Evolutionary conservation across 139 green algal genomes (phyloP).

Genomic region (Closterium sp.): DNA sequence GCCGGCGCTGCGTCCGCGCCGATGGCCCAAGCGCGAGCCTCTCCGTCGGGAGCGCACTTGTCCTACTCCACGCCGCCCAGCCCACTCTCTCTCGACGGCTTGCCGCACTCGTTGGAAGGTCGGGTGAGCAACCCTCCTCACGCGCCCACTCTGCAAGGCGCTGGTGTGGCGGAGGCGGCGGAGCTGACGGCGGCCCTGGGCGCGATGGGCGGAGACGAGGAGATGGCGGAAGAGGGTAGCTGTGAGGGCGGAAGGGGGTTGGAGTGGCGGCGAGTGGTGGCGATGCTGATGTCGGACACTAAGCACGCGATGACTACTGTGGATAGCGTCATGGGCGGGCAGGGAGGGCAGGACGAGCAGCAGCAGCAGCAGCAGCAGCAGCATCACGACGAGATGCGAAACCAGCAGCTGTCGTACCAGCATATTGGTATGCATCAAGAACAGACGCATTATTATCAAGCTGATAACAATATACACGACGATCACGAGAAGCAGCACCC

Average conservation of each 20-base stretch:
- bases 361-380: neutral
- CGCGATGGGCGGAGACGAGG: neutral
- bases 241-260: neutral
- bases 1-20: neutral
- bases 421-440: neutral
- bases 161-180: neutral
- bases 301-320: neutral
- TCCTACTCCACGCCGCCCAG: neutral
- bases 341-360: neutral
- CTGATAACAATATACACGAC: neutral
- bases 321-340: neutral
- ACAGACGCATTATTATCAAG: neutral
- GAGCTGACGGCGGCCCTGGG: neutral
- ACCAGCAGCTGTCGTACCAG: neutral
- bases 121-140: neutral
- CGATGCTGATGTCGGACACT: neutral
- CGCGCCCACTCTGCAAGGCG: neutral
- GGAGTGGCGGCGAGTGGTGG: neutral
- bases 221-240: neutral
- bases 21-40: neutral
- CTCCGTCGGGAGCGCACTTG: neutral
- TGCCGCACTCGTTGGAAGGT: neutral
- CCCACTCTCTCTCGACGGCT: neutral
- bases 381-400: neutral
- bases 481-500: neutral